A percentile compares a stretch with the other conserved stretches of the same genome.
phyloP scores from a whole-genome alignment of 768 basidiomycete species.

The Pulveroboletus ravenelii region DNA sequence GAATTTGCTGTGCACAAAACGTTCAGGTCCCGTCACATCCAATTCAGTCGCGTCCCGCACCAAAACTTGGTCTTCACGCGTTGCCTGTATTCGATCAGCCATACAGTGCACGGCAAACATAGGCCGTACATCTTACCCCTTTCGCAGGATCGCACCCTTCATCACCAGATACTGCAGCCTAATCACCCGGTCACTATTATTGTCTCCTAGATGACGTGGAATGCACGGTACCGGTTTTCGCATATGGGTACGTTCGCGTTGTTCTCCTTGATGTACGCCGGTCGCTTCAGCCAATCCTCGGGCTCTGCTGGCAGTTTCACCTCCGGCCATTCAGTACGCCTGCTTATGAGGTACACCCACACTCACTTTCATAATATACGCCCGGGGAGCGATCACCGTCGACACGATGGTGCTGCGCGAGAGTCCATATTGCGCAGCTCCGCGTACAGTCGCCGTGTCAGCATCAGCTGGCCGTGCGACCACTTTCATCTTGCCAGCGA shows the following conservation, averaged over 20 bases:
- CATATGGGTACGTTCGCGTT: conserved; percentile 74
- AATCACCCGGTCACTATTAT: conserved; percentile 20
- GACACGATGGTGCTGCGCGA: conserved; percentile 73
- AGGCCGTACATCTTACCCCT: conserved; percentile 61
- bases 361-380: conserved; percentile 81
- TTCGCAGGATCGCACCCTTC: conserved; percentile 81
- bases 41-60: conserved; percentile 36
- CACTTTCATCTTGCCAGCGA: conserved; percentile 59
- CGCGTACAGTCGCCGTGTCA: conserved; percentile 83
- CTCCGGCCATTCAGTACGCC: conserved; percentile 31
- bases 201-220: conserved; percentile 7
- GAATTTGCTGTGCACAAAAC: conserved; percentile 52
- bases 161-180: conserved; percentile 85
- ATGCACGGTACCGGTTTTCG: conserved; percentile 62
- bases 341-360: not conserved
- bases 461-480: conserved; percentile 83
- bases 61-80: conserved; percentile 79
- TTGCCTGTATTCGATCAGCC: conserved; percentile 47
- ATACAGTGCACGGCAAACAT: conserved; percentile 12
- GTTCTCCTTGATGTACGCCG: conserved; percentile 77
- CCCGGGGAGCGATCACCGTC: conserved; percentile 74
- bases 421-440: conserved; percentile 84
- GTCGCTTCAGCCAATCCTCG: conserved; percentile 81
- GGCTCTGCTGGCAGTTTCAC: conserved; percentile 85
- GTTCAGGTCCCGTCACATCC: conserved; percentile 8